Evolutionary conservation across 352 stramenopile genomes (phyloP).

Genomic region (Globisporangium uncinulatum): DNA sequence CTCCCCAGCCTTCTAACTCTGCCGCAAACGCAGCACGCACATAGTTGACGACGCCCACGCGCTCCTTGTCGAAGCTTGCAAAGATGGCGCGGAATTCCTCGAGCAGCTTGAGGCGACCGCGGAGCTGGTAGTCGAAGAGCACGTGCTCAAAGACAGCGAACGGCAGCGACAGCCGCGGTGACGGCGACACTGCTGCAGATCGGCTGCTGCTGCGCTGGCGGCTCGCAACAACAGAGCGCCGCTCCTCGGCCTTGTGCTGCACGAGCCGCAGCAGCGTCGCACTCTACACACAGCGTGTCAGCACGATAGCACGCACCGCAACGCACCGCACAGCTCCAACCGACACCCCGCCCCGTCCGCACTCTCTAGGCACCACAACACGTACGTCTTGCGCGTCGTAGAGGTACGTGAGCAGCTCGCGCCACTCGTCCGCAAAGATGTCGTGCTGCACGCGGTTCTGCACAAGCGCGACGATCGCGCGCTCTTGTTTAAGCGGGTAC

Average conservation of each 20-base stretch:
- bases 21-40: conserved; percentile 7
- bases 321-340: too few relatives aligned
- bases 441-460: conserved; percentile 28
- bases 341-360: too few relatives aligned
- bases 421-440: conserved; percentile 64
- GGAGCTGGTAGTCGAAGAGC: conserved; percentile 66
- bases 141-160: conserved; percentile 66
- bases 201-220: conserved; percentile 19
- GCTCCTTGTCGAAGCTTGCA: conserved; percentile 36
- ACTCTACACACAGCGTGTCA: conserved; percentile 21
- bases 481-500: conserved; percentile 61
- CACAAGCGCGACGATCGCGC: conserved; percentile 40
- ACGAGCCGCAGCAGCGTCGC: conserved; percentile 38
- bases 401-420: conserved; percentile 66
- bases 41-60: conserved; percentile 49
- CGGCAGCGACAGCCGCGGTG: conserved; percentile 16
- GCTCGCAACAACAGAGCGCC: conserved; percentile 3
- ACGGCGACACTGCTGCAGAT: neutral
- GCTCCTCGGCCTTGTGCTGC: conserved; percentile 36
- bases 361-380: neutral
- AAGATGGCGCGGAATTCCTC: conserved; percentile 49
- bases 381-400: conserved; percentile 68
- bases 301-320: too few relatives aligned
- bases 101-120: conserved; percentile 56
- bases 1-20: too few relatives aligned